Evolutionary conservation across 2,329 filamentous ascomycete genomes (phyloP).

Genomic region (Diaporthe sp.): DNA sequence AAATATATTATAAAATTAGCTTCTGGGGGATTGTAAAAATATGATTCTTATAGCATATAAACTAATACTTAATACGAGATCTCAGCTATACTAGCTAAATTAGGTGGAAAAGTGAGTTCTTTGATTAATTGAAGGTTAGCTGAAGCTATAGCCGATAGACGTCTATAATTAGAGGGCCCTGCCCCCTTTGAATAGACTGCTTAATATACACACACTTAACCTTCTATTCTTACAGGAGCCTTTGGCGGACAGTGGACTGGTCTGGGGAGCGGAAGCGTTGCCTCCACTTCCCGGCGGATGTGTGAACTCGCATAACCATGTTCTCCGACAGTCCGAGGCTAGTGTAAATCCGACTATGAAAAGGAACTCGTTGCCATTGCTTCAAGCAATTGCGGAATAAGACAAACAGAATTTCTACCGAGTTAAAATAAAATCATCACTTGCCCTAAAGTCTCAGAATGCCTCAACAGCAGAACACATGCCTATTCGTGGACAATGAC

Average conservation of each 20-base stretch:
- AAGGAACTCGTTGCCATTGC: not conserved
- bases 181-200: no score
- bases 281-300: slow-evolving; percentile 12
- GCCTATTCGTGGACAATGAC: slow-evolving; percentile 1
- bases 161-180: no score
- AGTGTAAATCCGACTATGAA: slow-evolving; percentile 21
- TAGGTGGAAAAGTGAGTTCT: no score
- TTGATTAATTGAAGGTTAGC: no score
- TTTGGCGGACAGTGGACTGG: not conserved
- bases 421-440: not conserved
- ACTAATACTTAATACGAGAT: no score
- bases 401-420: not conserved
- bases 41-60: no score
- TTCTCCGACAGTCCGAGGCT: slow-evolving; percentile 9
- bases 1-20: no score
- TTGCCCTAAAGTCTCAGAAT: not conserved
- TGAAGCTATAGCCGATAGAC: no score
- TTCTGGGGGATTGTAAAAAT: no score
- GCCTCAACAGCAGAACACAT: not conserved
- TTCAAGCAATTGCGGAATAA: not conserved
- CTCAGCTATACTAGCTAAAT: no score
- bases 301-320: not conserved
- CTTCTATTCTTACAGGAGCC: no score
- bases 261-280: not conserved
- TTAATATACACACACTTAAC: no score